Percentiles rank a stretch among this genome's conserved stretches.
Conservation (phyloP, 2,329 filamentous ascomycete genomes). For the Lomentospora prolificans region DNA sequence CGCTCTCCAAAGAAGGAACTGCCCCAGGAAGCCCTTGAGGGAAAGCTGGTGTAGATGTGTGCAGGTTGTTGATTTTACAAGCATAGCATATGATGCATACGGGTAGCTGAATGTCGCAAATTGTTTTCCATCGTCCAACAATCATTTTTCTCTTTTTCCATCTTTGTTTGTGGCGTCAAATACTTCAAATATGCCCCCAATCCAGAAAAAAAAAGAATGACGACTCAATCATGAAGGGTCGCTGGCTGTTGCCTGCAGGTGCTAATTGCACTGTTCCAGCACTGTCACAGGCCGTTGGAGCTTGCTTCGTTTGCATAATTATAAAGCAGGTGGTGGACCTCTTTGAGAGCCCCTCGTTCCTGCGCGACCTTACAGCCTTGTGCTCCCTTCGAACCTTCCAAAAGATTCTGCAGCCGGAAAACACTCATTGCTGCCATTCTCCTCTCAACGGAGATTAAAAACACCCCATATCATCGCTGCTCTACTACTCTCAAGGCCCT, state of each 20-base stretch:
- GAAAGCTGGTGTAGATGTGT: background rate
- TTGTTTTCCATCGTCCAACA: too few species aligned
- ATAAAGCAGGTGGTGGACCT: background rate
- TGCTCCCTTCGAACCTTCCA: background rate
- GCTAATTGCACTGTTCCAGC: background rate
- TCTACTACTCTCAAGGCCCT: too few species aligned
- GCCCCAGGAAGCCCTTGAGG: constrained; percentile 3
- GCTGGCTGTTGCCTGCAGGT: background rate
- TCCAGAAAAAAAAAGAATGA: too few species aligned
- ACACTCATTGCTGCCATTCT: too few species aligned
- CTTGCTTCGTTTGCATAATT: too few species aligned
- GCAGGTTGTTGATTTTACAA: background rate
- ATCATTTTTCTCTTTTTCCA: too few species aligned
- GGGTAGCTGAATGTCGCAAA: too few species aligned
- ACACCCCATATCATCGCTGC: too few species aligned
- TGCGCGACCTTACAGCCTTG: background rate
- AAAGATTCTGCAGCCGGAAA: background rate
- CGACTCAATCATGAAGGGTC: too few species aligned
- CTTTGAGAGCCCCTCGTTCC: background rate
- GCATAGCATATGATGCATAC: background rate
- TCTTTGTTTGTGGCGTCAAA: too few species aligned
- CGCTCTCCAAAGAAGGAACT: constrained; percentile 3
- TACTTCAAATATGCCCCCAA: too few species aligned
- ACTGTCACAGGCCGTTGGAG: background rate
- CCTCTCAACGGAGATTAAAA: too few species aligned